These are phyloP conservation scores for Colletotrichum gloeosporioides DNA, from an alignment of 2,329 filamentous ascomycete genomes.

Conservation along the genomic window DNA sequence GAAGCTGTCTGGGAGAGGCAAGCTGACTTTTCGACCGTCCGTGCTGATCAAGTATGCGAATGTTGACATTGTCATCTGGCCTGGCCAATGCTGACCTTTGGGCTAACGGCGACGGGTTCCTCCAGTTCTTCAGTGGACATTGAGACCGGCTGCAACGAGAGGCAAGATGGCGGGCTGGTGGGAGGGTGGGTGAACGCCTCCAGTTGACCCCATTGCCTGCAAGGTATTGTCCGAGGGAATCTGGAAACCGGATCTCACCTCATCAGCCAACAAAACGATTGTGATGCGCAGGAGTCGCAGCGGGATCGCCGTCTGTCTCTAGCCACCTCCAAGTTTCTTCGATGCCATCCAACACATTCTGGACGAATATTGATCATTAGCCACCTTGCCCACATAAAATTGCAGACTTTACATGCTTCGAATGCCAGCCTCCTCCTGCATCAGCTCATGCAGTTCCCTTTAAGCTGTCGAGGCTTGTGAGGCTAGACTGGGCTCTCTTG, in stretches of 20 bases:
- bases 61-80: background rate
- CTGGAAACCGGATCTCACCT: background rate
- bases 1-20: background rate
- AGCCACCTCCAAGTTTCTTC: background rate
- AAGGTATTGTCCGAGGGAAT: background rate
- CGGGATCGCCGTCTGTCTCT: conserved; percentile 2
- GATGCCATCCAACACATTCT: background rate
- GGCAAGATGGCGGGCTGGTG: background rate
- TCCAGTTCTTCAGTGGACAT: conserved; percentile 7
- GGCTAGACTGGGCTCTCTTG: background rate
- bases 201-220: background rate
- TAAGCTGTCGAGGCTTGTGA: background rate
- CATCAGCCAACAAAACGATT: conserved; percentile 10
- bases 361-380: background rate
- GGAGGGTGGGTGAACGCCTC: background rate
- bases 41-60: background rate
- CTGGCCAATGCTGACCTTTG: conserved; percentile 6
- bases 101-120: background rate
- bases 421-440: conserved; percentile 3
- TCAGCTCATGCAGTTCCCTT: background rate
- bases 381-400: background rate
- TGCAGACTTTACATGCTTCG: background rate
- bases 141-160: background rate
- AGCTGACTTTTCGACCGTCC: background rate
- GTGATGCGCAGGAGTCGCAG: conserved; percentile 6